Conservation (phyloP, 2,329 filamentous ascomycete genomes). For the Dryadomyces quercus-mongolicae region DNA sequence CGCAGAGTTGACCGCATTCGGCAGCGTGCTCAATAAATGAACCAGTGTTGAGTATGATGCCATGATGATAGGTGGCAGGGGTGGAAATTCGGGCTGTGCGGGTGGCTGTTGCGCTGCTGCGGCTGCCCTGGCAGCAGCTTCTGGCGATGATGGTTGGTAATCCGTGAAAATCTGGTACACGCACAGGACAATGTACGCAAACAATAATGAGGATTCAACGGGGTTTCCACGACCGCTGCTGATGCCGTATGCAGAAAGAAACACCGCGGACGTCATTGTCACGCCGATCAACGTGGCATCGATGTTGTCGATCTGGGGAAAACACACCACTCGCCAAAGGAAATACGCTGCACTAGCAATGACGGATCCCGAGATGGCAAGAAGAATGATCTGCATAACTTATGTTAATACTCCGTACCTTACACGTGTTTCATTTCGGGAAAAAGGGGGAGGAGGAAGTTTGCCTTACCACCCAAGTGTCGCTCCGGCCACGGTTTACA, state of each 20-base stretch:
- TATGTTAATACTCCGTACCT: neutral
- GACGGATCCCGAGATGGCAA: slow-evolving; percentile 78
- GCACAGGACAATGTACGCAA: slow-evolving; percentile 96
- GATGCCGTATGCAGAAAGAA: slow-evolving; percentile 88
- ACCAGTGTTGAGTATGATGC: slow-evolving; percentile 89
- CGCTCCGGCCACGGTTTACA: slow-evolving; percentile 83
- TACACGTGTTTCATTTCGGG: neutral
- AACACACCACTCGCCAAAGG: slow-evolving; percentile 86
- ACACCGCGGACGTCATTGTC: slow-evolving; percentile 82
- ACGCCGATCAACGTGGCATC: slow-evolving; percentile 89
- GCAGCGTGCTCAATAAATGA: slow-evolving; percentile 72
- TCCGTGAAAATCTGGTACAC: slow-evolving; percentile 99
- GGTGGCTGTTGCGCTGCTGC: slow-evolving; percentile 27
- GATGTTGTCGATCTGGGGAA: slow-evolving; percentile 84
- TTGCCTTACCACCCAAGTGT: slow-evolving; percentile 76
- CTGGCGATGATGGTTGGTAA: slow-evolving; percentile 60
- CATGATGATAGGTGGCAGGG: slow-evolving; percentile 96
- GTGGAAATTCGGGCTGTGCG: slow-evolving; percentile 66
- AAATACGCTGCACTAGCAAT: slow-evolving; percentile 94
- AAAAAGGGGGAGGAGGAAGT: neutral
- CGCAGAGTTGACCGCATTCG: slow-evolving; percentile 68
- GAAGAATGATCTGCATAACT: slow-evolving; percentile 59
- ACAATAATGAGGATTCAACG: slow-evolving; percentile 86
- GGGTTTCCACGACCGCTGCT: slow-evolving; percentile 88
- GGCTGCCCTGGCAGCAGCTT: slow-evolving; percentile 41